Conservation (phyloP, 2,329 filamentous ascomycete genomes). For the Ceratocystis lukuohia region DNA sequence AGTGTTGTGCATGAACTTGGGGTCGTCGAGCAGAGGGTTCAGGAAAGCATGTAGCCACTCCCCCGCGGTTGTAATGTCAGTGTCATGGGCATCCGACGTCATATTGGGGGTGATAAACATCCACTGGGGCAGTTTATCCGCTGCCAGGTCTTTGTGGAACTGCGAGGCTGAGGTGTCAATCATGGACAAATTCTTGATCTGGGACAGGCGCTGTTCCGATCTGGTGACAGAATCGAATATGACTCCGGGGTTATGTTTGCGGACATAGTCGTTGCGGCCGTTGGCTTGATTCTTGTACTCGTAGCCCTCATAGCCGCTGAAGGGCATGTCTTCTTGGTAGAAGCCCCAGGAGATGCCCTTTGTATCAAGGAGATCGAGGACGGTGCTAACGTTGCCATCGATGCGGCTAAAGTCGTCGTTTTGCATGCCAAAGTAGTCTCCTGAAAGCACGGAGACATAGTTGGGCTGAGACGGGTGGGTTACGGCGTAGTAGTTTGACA, state of each 20-base stretch:
- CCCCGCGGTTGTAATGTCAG: conserved; percentile 53
- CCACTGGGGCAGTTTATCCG: conserved; percentile 55
- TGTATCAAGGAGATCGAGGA: conserved; percentile 55
- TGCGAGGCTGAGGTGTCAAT: conserved; percentile 32
- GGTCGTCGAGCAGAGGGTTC: conserved; percentile 53
- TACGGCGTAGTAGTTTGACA: conserved; percentile 38
- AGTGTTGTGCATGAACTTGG: conserved; percentile 61
- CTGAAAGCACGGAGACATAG: conserved; percentile 54
- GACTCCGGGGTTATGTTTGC: conserved; percentile 63
- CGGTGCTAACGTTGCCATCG: conserved; percentile 47
- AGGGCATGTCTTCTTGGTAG: conserved; percentile 70
- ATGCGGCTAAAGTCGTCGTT: conserved; percentile 51
- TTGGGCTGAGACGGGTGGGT: conserved; percentile 67
- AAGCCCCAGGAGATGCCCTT: conserved; percentile 53
- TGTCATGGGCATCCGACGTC: conserved; percentile 66
- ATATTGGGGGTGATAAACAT: conserved; percentile 62
- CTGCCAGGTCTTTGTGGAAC: conserved; percentile 54
- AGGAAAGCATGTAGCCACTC: conserved; percentile 56
- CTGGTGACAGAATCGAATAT: conserved; percentile 52
- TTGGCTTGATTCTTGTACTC: conserved; percentile 51
- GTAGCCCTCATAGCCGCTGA: conserved; percentile 55
- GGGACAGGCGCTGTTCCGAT: conserved; percentile 44
- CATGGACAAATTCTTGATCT: conserved; percentile 56
- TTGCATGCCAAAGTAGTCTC: conserved; percentile 61
- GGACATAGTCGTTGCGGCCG: conserved; percentile 61